phyloP scores from a whole-genome alignment of 164 flowering plant genomes.

The Liriodendron chinense region DNA sequence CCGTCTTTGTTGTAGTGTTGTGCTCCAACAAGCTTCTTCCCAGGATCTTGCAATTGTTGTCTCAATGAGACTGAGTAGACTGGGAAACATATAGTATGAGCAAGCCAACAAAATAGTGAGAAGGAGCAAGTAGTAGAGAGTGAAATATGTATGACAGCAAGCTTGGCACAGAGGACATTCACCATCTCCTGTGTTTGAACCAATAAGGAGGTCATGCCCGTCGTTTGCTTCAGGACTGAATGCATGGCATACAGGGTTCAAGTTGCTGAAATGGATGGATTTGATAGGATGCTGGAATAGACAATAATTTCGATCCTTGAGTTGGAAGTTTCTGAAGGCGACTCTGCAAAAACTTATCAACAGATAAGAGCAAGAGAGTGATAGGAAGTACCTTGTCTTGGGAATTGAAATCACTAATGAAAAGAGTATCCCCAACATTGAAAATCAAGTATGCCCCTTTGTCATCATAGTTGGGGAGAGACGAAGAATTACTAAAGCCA shows the following conservation, averaged over 20 bases:
- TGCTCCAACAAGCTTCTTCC: constrained; percentile 93
- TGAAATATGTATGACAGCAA: not conserved
- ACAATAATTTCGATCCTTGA: not conserved
- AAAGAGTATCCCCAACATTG: constrained; percentile 87
- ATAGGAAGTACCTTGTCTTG: constrained; percentile 71
- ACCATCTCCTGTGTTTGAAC: constrained; percentile 94
- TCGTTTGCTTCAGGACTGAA: constrained; percentile 90
- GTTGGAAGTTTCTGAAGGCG: not conserved
- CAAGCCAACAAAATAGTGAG: not conserved
- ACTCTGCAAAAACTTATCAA: too few species aligned
- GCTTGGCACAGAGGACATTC: constrained; percentile 10
- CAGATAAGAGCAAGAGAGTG: too few species aligned
- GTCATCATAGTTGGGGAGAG: constrained; percentile 73
- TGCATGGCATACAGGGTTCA: constrained; percentile 92
- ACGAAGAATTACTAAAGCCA: constrained; percentile 38
- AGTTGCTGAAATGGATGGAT: constrained; percentile 79
- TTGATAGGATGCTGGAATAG: constrained; percentile 85
- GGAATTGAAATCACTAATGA: constrained; percentile 79
- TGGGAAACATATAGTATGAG: constrained; percentile 21
- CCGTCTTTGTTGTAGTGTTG: constrained; percentile 97
- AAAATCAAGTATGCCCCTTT: constrained; percentile 88
- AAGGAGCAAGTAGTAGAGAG: not conserved
- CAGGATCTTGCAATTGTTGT: constrained; percentile 91
- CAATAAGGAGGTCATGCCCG: constrained; percentile 95
- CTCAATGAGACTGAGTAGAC: constrained; percentile 89